phyloP scores from a whole-genome alignment of 768 basidiomycete genomes.

The Naganishia kalamii region DNA sequence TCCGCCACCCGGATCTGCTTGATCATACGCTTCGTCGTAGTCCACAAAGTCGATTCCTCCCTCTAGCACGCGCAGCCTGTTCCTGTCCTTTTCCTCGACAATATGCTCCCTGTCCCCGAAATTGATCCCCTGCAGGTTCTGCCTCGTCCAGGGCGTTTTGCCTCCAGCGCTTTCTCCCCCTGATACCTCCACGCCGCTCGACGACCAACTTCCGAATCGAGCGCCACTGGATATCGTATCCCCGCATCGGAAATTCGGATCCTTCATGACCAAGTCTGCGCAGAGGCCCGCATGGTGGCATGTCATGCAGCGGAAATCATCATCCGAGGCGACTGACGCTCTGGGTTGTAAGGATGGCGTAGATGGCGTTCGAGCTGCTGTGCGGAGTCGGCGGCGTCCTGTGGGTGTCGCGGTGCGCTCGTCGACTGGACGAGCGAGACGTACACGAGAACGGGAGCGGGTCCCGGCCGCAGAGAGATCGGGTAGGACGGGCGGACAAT shows the following conservation, averaged over 20 bases:
- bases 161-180: neutral
- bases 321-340: neutral
- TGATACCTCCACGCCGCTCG: neutral
- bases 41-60: neutral
- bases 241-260: neutral
- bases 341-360: neutral
- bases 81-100: neutral
- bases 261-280: conserved; percentile 1
- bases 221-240: neutral
- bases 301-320: conserved; percentile 5
- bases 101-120: neutral
- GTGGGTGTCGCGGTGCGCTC: too few species aligned
- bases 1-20: neutral
- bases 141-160: conserved; percentile 1
- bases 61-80: neutral
- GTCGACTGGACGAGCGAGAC: too few species aligned
- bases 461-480: neutral
- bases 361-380: neutral
- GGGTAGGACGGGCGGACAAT: neutral
- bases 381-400: too few species aligned
- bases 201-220: neutral
- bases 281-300: conserved; percentile 13
- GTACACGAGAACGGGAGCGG: neutral
- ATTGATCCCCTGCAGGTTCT: neutral
- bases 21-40: neutral